Base-by-base conservation (phyloP, 1,284 basidiomycete genomes). In the Ceratobasidium sp. region DNA sequence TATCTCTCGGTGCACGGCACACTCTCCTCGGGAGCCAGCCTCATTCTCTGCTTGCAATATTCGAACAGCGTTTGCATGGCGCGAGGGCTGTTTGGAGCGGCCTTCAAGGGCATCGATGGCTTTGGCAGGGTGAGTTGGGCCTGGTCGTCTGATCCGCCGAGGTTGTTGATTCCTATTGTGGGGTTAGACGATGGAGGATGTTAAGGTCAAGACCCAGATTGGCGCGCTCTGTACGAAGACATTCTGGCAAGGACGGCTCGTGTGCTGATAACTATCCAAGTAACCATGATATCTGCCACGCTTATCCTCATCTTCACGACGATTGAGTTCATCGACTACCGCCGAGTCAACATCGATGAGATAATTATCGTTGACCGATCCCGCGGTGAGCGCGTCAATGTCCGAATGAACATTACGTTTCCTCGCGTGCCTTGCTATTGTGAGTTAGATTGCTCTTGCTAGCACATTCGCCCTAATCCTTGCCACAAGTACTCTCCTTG, bases 381-480 rank as follows among this genome's bases (percentile, higher is more conserved):
- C 79, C 86, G 98, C 80, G 97, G 96, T 62, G 96, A 99, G 85
- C 95, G 93, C 82, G 84, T 99, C 78, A 93, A 92, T 11, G 94
- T 98, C 58, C 90, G 91, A 80, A 85, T 99, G 84, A 96, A 99
- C 81, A 85, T 99, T 74, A 95, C 94, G 1, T 99, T 99, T 84
- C 97, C 98, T 0, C 88, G 95, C 78, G 96, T 99, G 37, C 98
- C 98, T 39, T 99, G 98, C 84, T 99, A 98, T 84, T 84, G 95
- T 97, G 81, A 84, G 94, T 88, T 24, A 37, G 37, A n/a, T n/a
- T n/a, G n/a, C n/a, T n/a, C n/a, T n/a, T n/a, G n/a, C n/a, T n/a
- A 37, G n/a, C 22, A 24, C 3, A 7, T 14, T 51, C 19, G n/a
- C n/a, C 19, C 22, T 3, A 48, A 24, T 31, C 59, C 19, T 11